Evolutionary conservation across 495 filamentous ascomycete genomes (phyloP), one percentile per base, ranked within the genome.

Genomic region (Aspergillus wentii): DNA sequence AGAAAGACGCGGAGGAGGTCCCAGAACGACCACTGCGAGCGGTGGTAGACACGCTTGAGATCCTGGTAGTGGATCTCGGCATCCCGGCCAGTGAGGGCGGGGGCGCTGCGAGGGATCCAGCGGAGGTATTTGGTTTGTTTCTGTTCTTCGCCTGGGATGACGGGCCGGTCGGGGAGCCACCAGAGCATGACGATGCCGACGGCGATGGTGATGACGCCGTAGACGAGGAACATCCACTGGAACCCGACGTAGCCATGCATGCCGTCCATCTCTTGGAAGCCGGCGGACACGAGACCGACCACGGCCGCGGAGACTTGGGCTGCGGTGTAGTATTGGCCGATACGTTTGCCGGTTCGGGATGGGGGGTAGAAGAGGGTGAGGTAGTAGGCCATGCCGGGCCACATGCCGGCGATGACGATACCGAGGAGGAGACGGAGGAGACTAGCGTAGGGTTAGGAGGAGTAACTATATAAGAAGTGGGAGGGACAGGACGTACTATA

Each of bases 361-460:
- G 88, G 86, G 1, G 88, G 89, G 52, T 95, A 95, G 70, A 94
- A 95, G 11, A 95, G 72, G 1, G 89, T 92, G 15, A 95, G 71
- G 49, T 94, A 94, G 61, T 92, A 94, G 14, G 88, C 77, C 88
- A 95, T 94, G 25, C 89, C 89, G 2, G 89, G 89, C 88, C 89
- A 94, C 80, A 95, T 88, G 13, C 89, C 89, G 8, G 89, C 88
- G 51, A 87, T 89, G 14, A 94, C 88, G 36, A 94, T 73, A 28
- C 89, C 89, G 10, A 94, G 72, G 6, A 95, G 70, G 30, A 94
- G 78, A n/a, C 89, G 82, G 4, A 95, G 72, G 19, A 94, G 71
- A 47, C 81, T 85, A 33, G 9, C 26, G 23, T 20, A 14, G 19
- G 7, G 21, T 51, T 38, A 40, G 30, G 28, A 28, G 22, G 27